Conservation (phyloP, 129 eudicot species). For the Artemisia tridentata region DNA sequence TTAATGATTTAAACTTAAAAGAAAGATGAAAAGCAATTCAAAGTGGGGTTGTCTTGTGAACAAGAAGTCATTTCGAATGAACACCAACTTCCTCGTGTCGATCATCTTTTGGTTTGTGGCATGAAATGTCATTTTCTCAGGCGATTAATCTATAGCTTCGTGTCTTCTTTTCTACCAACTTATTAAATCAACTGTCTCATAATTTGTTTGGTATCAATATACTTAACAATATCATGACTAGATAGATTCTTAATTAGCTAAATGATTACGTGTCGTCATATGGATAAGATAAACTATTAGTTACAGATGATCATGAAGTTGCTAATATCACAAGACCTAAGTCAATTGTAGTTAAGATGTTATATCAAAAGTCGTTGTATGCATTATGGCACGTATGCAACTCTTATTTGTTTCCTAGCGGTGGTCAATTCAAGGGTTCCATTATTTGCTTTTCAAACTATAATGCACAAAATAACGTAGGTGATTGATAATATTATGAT, state of each 20-base stretch:
- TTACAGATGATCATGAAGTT: background rate
- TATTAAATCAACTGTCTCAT: background rate
- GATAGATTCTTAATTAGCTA: background rate
- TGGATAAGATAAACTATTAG: background rate
- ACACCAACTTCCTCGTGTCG: slow-evolving; percentile 37
- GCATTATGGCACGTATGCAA: background rate
- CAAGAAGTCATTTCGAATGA: slow-evolving; percentile 30
- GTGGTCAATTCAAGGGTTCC: background rate
- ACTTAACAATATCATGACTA: too few species aligned
- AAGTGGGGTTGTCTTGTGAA: slow-evolving; percentile 34
- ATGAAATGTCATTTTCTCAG: slow-evolving; percentile 27
- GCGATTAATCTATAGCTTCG: background rate
- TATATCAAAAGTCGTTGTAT: background rate
- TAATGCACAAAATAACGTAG: too few species aligned
- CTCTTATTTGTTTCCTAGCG: background rate
- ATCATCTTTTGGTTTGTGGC: slow-evolving; percentile 34
- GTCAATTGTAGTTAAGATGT: slow-evolving; percentile 6
- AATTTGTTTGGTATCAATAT: too few species aligned
- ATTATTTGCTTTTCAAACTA: too few species aligned
- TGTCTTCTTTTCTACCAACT: background rate
- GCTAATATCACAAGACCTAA: background rate
- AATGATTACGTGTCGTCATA: background rate
- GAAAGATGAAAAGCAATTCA: slow-evolving; percentile 14
- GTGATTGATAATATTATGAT: too few species aligned
- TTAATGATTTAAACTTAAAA: slow-evolving; percentile 12